Percentiles rank a stretch among this genome's conserved stretches.
These are phyloP conservation scores for Candida glucosophila DNA, from an alignment of 1,139 yeast genomes.

Conservation along the genomic window DNA sequence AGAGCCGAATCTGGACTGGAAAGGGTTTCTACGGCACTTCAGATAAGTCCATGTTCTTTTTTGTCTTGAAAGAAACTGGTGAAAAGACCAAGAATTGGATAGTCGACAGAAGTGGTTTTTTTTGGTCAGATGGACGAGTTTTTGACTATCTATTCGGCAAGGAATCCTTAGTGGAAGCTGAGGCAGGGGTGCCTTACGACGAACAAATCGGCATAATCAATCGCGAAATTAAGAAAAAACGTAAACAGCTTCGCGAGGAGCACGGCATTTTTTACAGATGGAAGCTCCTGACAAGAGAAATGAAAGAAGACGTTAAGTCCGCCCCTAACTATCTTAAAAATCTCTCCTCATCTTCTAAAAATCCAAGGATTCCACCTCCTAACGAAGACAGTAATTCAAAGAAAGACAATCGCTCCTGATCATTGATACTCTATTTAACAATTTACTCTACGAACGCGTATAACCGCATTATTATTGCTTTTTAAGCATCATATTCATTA, in stretches of 20 bases:
- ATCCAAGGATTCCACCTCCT: no score
- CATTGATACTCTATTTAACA: no score
- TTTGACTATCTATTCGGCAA: conserved; percentile 75
- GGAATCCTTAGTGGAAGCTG: conserved; percentile 67
- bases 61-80: conserved; percentile 50
- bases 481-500: no score
- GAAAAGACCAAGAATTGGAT: conserved; percentile 55
- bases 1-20: conserved; percentile 73
- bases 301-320: conserved; percentile 21
- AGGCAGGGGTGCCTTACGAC: conserved; percentile 67
- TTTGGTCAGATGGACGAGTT: conserved; percentile 88
- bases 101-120: conserved; percentile 75
- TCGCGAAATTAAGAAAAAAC: conserved; percentile 31
- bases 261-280: conserved; percentile 35
- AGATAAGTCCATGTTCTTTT: conserved; percentile 66
- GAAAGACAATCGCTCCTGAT: no score
- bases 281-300: conserved; percentile 29
- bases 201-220: conserved; percentile 37
- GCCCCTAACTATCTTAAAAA: conserved; percentile 12
- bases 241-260: conserved; percentile 26
- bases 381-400: no score
- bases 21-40: conserved; percentile 82
- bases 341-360: conserved; percentile 2
- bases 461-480: no score
- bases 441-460: no score